Conservation (phyloP, 345 rosid genomes). For the Boechera stricta region DNA sequence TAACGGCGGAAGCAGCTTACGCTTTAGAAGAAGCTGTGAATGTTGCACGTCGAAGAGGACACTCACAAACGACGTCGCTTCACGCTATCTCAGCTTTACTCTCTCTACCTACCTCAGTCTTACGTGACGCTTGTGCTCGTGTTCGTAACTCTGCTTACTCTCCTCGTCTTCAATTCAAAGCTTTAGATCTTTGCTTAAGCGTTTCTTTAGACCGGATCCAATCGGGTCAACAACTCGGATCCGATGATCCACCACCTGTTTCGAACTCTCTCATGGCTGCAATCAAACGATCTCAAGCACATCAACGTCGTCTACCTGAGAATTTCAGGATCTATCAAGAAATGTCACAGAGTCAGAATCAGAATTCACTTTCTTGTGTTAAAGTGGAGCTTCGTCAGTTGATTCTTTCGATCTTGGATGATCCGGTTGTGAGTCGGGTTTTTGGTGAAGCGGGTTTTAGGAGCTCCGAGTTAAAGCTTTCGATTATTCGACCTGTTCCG, state of each 20-base stretch:
- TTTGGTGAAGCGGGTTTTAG: slow-evolving; percentile 89
- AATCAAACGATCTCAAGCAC: slow-evolving; percentile 92
- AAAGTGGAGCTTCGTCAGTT: slow-evolving; percentile 87
- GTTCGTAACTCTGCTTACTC: slow-evolving; percentile 73
- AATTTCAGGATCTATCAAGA: slow-evolving; percentile 79
- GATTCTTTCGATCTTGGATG: slow-evolving; percentile 80
- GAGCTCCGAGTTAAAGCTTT: slow-evolving; percentile 85
- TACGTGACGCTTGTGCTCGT: slow-evolving; percentile 84
- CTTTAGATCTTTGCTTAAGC: slow-evolving; percentile 81
- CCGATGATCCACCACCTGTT: slow-evolving; percentile 61
- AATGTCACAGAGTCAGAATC: slow-evolving; percentile 50
- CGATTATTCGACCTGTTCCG: slow-evolving; percentile 79
- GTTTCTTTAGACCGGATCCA: slow-evolving; percentile 87
- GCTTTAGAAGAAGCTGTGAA: slow-evolving; percentile 81
- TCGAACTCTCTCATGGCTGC: slow-evolving; percentile 98
- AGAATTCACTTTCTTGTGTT: slow-evolving; percentile 49
- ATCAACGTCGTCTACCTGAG: slow-evolving; percentile 85
- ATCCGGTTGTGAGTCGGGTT: slow-evolving; percentile 92
- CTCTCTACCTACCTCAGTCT: slow-evolving; percentile 63
- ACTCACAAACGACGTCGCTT: slow-evolving; percentile 87
- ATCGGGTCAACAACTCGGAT: slow-evolving; percentile 59
- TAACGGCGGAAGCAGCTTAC: slow-evolving; percentile 75
- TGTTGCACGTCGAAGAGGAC: slow-evolving; percentile 74
- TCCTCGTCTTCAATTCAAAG: slow-evolving; percentile 79
- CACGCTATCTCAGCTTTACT: slow-evolving; percentile 86